phyloP scores from a whole-genome alignment of 75 land plant genomes.

The Pinus albicaulis region DNA sequence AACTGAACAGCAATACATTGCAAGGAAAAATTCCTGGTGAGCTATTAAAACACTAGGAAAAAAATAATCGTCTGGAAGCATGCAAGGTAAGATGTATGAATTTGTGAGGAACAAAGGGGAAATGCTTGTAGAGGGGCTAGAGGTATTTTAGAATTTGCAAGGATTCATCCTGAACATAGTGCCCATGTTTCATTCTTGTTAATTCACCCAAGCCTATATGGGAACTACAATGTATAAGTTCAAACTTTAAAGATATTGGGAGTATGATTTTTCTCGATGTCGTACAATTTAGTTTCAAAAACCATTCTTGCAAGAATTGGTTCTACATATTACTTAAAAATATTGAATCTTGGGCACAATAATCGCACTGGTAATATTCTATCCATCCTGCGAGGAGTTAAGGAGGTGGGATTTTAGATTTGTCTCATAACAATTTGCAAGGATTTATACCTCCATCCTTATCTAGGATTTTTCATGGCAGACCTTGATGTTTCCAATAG shows the following conservation, averaged over 20 bases:
- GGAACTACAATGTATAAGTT: slow-evolving; percentile 41
- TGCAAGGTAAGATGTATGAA: slow-evolving; percentile 41
- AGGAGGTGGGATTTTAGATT: no score
- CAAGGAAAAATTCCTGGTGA: slow-evolving; percentile 59
- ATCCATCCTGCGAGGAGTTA: no score
- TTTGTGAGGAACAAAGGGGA: no score
- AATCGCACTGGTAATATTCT: no score
- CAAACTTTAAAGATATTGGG: slow-evolving; percentile 59
- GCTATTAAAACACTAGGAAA: slow-evolving; percentile 58
- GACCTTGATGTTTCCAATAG: no score
- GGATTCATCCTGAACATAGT: slow-evolving; percentile 35
- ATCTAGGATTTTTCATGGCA: no score
- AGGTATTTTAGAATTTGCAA: no score
- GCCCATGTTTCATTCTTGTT: slow-evolving; percentile 43
- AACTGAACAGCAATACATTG: slow-evolving; percentile 68
- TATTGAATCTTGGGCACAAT: slow-evolving; percentile 70
- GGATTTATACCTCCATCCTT: no score
- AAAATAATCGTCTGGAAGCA: slow-evolving; percentile 31
- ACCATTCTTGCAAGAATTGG: slow-evolving; percentile 76
- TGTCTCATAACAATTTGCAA: no score
- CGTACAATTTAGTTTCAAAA: slow-evolving; percentile 55
- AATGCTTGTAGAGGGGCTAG: no score
- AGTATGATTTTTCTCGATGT: slow-evolving; percentile 69
- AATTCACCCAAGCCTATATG: slow-evolving; percentile 62
- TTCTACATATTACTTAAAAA: no score